These are phyloP conservation scores for Exophiala oligosperma DNA, from an alignment of 2,329 filamentous ascomycete genomes.

Conservation along the genomic window DNA sequence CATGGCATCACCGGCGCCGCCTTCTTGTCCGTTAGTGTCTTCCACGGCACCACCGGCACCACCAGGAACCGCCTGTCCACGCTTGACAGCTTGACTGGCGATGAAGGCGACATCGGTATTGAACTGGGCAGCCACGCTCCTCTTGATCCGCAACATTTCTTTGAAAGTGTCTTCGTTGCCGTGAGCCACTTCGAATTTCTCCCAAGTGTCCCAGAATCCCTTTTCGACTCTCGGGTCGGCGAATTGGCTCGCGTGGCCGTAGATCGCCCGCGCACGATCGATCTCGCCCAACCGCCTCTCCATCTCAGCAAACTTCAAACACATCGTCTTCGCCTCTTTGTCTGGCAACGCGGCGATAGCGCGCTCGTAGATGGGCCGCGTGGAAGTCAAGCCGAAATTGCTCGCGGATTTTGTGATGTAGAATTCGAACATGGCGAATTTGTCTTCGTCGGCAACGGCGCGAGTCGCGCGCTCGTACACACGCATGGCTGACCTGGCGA, in stretches of 20 bases:
- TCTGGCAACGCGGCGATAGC: conserved; percentile 93
- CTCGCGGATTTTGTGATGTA: conserved; percentile 99
- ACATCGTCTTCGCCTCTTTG: conserved; percentile 93
- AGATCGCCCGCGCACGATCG: conserved; percentile 91
- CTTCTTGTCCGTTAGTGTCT: conserved; percentile 39
- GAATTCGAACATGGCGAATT: conserved; percentile 97
- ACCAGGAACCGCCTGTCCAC: conserved; percentile 58
- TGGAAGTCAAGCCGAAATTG: conserved; percentile 95
- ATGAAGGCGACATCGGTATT: conserved; percentile 99
- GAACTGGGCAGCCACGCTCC: conserved; percentile 95
- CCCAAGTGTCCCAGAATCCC: conserved; percentile 95
- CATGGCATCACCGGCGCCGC: conserved; percentile 68
- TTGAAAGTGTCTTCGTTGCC: conserved; percentile 99
- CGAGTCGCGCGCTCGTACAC: conserved; percentile 97
- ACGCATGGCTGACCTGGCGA: conserved; percentile 95
- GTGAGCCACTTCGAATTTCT: conserved; percentile 94
- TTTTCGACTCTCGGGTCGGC: conserved; percentile 90
- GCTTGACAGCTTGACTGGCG: conserved; percentile 87
- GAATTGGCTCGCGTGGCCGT: conserved; percentile 94
- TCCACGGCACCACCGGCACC: conserved; percentile 45
- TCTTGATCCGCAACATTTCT: conserved; percentile 97
- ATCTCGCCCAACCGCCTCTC: conserved; percentile 89
- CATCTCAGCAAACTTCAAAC: conserved; percentile 97
- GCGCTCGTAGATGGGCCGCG: conserved; percentile 91
- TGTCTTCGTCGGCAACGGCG: conserved; percentile 90